Evolutionary conservation across 208 protist genomes (phyloP), one percentile per base, ranked within the genome.

Genomic region (Jaenimonas drosophilae): DNA sequence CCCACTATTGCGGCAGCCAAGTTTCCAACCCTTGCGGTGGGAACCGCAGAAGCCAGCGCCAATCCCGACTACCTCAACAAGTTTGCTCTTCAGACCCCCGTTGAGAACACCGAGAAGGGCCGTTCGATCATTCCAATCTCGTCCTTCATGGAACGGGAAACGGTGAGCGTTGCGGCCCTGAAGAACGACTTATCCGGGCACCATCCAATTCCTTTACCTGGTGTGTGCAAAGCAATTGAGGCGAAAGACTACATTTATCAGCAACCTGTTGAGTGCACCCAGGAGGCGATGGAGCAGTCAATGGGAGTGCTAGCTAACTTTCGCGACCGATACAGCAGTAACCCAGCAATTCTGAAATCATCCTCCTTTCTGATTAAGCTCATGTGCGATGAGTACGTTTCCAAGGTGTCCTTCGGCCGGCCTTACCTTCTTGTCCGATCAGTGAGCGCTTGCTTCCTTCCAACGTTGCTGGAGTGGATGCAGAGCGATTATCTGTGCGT

Each of bases 401-500:
- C 70, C 3, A 91, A 91, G 63, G 55, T 94, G 17, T 67, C 69
- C 6, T 68, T 91, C 29, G 63, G 71, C 30, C 66, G 75, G 3
- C 75, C 75, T 9, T 76, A 85, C 47, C 42, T 41, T 24, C 70
- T 79, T 38, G 82, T 94, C 43, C 77, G 86, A 33, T 64, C 68
- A 6, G 76, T 91, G 16, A 89, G 63, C 20, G 56, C 87, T n/a
- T 87, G 75, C 48, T 91, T 84, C 45, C 46, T 89, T 28, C 76
- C 80, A 21, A 80, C 69, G 45, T 56, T 91, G 26, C 75, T 89
- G 26, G 59, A 68, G 26, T 73, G 78, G 68, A 88, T 90, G 80
- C 58, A 70, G 47, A 88, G 72, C 53, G 79, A 87, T 42, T 94
- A 94, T 53, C 54, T 88, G 24, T 94, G 75, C 51, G 79, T 94